phyloP scores from a whole-genome alignment of 2,329 filamentous ascomycete genomes.

The Trichoderma koningii region DNA sequence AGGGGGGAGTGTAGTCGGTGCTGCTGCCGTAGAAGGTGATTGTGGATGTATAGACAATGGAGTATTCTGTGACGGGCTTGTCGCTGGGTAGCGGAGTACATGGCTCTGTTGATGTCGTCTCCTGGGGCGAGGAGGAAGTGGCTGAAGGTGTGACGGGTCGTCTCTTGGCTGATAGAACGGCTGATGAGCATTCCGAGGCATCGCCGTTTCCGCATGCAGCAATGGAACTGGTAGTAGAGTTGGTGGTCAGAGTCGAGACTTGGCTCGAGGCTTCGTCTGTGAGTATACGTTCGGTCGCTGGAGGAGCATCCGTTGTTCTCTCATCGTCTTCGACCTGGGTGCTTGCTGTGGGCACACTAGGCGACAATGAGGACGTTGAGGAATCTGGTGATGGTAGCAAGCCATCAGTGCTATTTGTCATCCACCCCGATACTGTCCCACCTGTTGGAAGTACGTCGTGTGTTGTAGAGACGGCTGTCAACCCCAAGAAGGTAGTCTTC shows the following conservation, averaged over 20 bases:
- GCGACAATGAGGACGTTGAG: neutral
- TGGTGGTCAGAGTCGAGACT: neutral
- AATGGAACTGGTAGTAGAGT: neutral
- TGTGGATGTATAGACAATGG: slow-evolving; percentile 52
- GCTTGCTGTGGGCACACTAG: neutral
- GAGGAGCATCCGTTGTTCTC: neutral
- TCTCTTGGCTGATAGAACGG: neutral
- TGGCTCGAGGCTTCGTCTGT: neutral
- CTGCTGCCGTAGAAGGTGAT: slow-evolving; percentile 51
- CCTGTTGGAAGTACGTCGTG: neutral
- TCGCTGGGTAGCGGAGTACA: slow-evolving; percentile 40
- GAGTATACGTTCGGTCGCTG: neutral
- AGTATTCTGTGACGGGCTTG: slow-evolving; percentile 45
- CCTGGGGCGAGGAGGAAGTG: slow-evolving; percentile 13
- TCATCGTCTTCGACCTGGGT: neutral
- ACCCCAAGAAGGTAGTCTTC: neutral
- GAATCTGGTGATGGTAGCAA: neutral
- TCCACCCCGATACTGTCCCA: neutral
- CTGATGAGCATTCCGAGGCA: neutral
- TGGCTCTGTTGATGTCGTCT: slow-evolving; percentile 31
- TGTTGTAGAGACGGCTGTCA: neutral
- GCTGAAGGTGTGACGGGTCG: neutral
- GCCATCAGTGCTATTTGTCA: neutral
- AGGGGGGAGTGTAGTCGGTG: slow-evolving; percentile 51
- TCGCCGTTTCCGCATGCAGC: neutral